Percentiles rank a stretch among this genome's conserved stretches.
Conservation (phyloP, 1,139 yeast species). For the Scheffersomyces cryptocercus region DNA sequence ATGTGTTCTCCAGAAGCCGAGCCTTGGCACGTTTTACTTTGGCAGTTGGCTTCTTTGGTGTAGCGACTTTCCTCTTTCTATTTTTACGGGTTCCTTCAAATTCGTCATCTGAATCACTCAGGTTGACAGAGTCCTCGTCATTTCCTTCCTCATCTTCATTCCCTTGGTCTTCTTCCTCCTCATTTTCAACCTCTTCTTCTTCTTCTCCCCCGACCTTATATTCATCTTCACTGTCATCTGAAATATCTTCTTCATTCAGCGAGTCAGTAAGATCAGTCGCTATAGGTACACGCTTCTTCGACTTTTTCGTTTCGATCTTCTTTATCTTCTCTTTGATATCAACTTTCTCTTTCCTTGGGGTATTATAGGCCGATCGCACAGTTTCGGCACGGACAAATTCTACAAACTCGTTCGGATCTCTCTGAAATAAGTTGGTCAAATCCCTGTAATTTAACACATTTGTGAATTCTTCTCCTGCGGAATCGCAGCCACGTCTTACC, state of each 20-base stretch:
- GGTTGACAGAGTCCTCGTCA: background rate
- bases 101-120: background rate
- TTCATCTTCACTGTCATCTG: conserved; percentile 5
- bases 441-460: conserved; percentile 37
- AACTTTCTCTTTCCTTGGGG: too few species aligned
- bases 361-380: conserved; percentile 21
- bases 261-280: conserved; percentile 2
- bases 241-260: conserved; percentile 8
- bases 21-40: conserved; percentile 5
- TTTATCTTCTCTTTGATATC: conserved; percentile 4
- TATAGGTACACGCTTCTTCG: background rate
- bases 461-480: conserved; percentile 31
- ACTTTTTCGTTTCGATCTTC: conserved; percentile 2
- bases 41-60: conserved; percentile 4
- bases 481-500: conserved; percentile 42
- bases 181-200: conserved; percentile 10
- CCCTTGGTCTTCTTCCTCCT: conserved; percentile 11
- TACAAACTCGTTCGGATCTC: conserved; percentile 27
- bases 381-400: conserved; percentile 21
- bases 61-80: background rate
- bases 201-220: conserved; percentile 8
- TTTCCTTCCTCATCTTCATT: conserved; percentile 8
- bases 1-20: conserved; percentile 12
- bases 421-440: conserved; percentile 18
- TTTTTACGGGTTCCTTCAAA: background rate